Conservation (phyloP, 2,329 filamentous ascomycete genomes). For the Aspergillus quadrilineatus region DNA sequence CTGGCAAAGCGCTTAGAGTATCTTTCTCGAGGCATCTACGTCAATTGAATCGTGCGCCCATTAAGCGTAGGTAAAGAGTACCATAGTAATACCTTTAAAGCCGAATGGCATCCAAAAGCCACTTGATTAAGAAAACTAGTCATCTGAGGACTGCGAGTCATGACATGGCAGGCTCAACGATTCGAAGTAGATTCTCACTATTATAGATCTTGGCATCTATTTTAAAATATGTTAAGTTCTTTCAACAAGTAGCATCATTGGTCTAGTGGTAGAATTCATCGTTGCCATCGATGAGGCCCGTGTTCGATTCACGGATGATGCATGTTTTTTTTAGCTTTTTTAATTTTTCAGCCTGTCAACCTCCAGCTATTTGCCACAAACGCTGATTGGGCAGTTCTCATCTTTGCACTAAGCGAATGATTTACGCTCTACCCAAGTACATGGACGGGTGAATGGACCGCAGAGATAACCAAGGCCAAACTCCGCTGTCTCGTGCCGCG, state of each 20-base stretch:
- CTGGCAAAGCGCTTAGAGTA: too few species aligned
- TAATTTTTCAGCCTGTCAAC: background rate
- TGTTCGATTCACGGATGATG: conserved; percentile 50
- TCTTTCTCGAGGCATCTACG: too few species aligned
- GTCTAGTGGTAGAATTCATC: conserved; percentile 49
- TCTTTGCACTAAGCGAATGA: background rate
- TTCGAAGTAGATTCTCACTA: too few species aligned
- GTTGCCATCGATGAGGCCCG: conserved; percentile 49
- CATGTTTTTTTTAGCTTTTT: conserved; percentile 19
- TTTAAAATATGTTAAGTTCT: background rate
- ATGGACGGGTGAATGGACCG: background rate
- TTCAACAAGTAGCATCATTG: conserved; percentile 37
- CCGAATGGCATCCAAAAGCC: too few species aligned
- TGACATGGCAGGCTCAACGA: too few species aligned
- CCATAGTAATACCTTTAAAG: too few species aligned
- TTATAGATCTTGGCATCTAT: too few species aligned
- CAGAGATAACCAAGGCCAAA: background rate
- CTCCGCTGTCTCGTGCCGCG: background rate
- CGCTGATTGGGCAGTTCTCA: background rate
- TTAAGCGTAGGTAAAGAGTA: too few species aligned
- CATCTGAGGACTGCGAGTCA: too few species aligned
- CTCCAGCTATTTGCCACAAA: background rate
- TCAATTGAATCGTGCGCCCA: too few species aligned
- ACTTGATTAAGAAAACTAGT: too few species aligned
- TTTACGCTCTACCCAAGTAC: too few species aligned